Percentiles rank a stretch among this genome's conserved stretches.
Conservation (phyloP, 2,329 filamentous ascomycete species). For the Drechmeria coniospora region DNA sequence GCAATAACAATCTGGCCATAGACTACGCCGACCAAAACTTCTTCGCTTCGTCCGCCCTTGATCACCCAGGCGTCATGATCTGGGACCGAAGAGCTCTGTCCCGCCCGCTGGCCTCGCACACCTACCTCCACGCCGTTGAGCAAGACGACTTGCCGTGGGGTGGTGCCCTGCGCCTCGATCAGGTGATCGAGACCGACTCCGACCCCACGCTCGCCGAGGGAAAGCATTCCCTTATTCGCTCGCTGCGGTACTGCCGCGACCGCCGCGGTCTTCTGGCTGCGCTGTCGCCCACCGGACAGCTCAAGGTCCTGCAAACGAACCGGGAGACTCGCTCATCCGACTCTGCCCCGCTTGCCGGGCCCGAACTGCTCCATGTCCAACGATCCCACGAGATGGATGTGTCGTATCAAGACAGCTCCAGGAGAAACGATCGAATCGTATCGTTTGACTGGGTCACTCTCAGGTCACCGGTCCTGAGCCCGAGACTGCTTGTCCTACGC, state of each 20-base stretch:
- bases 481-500: slow-evolving; percentile 42
- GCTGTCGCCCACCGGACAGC: slow-evolving; percentile 45
- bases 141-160: slow-evolving; percentile 49
- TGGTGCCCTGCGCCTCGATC: slow-evolving; percentile 40
- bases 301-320: slow-evolving; percentile 44
- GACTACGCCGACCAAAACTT: slow-evolving; percentile 72
- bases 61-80: slow-evolving; percentile 58
- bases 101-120: slow-evolving; percentile 33
- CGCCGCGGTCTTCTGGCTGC: slow-evolving; percentile 45
- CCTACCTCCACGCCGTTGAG: slow-evolving; percentile 42
- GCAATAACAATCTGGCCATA: slow-evolving; percentile 58
- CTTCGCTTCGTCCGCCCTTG: slow-evolving; percentile 65
- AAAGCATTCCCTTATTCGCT: slow-evolving; percentile 45
- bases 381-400: slow-evolving; percentile 48
- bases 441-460: slow-evolving; percentile 55
- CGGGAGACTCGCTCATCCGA: slow-evolving; percentile 31
- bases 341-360: slow-evolving; percentile 28
- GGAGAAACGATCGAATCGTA: slow-evolving; percentile 45
- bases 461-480: slow-evolving; percentile 36
- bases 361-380: slow-evolving; percentile 43
- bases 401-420: slow-evolving; percentile 33
- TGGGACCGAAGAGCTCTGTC: slow-evolving; percentile 59
- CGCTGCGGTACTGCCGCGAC: slow-evolving; percentile 47
- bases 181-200: slow-evolving; percentile 38
- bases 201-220: slow-evolving; percentile 34